Evolutionary conservation across 441 rosid genomes (phyloP).

Genomic region (Eugenia klotzschiana): DNA sequence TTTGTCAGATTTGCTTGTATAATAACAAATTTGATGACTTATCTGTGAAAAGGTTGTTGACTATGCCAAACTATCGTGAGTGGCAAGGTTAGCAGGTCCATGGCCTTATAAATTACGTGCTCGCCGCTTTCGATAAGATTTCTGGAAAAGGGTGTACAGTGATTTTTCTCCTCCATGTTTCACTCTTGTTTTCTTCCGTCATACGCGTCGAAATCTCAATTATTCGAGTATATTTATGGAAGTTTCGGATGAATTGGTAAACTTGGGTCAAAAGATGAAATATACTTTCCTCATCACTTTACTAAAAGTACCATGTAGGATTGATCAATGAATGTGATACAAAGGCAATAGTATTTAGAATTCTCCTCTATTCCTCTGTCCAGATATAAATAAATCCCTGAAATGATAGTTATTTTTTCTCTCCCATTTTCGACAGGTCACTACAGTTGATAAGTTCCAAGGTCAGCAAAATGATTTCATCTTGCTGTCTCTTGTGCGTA

Average conservation of each 20-base stretch:
- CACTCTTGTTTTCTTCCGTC: background rate
- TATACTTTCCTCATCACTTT: background rate
- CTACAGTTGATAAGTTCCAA: constrained; percentile 98
- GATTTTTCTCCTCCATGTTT: background rate
- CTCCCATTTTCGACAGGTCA: constrained; percentile 31
- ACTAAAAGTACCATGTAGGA: background rate
- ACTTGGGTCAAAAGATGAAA: background rate
- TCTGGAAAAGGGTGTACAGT: background rate
- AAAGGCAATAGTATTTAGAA: background rate
- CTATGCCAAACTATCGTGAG: background rate
- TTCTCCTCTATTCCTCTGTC: background rate
- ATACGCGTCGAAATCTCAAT: background rate
- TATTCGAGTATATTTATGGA: background rate
- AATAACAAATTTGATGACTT: background rate
- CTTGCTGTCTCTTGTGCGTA: constrained; percentile 85
- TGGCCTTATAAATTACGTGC: background rate
- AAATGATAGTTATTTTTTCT: background rate
- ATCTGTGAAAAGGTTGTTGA: background rate
- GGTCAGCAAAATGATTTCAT: constrained; percentile 96
- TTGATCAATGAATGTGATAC: background rate
- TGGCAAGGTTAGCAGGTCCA: background rate
- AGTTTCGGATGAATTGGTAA: background rate
- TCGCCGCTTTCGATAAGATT: background rate
- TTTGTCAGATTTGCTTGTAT: background rate
- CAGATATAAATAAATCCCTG: background rate